phyloP scores from a whole-genome alignment of 148 eudicot species.

The Tetragonia tetragonoides region DNA sequence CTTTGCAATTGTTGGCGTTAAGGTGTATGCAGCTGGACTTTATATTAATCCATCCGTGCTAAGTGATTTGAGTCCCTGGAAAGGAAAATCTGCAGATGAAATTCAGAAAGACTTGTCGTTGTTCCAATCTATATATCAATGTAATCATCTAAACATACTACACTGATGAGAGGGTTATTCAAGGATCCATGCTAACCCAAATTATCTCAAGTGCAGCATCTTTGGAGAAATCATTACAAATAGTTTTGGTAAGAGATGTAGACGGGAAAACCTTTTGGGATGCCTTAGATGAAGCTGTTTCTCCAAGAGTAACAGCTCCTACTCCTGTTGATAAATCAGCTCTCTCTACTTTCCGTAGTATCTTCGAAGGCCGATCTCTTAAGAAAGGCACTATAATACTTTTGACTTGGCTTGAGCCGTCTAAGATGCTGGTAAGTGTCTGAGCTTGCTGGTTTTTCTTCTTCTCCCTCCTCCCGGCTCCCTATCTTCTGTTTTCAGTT shows the following conservation, averaged over 20 bases:
- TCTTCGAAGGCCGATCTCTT: conserved; percentile 65
- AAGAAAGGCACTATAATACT: conserved; percentile 78
- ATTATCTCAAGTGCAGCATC: conserved; percentile 53
- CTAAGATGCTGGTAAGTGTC: conserved; percentile 70
- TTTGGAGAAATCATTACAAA: conserved; percentile 77
- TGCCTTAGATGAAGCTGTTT: conserved; percentile 85
- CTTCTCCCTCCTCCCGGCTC: too few relatives aligned
- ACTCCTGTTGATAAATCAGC: conserved; percentile 60
- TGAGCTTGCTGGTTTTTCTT: neutral
- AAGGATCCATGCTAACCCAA: conserved; percentile 15
- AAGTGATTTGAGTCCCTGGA: conserved; percentile 49
- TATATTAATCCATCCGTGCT: conserved; percentile 52
- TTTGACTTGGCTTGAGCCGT: conserved; percentile 78
- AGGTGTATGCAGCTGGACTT: conserved; percentile 93
- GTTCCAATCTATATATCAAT: conserved; percentile 58
- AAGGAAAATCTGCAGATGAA: conserved; percentile 52
- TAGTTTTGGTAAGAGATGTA: conserved; percentile 81
- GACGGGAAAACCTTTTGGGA: conserved; percentile 98
- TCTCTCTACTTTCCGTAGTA: conserved; percentile 60
- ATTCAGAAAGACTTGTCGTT: conserved; percentile 45
- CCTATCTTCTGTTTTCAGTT: neutral
- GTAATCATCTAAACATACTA: conserved; percentile 34
- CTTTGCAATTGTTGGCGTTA: conserved; percentile 86
- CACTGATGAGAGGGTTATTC: neutral
- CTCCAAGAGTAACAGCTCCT: conserved; percentile 63